Percentiles rank a stretch among this genome's conserved stretches.
Conservation (phyloP, 192 early-diverging fungal genomes). For the Podila horticola region DNA sequence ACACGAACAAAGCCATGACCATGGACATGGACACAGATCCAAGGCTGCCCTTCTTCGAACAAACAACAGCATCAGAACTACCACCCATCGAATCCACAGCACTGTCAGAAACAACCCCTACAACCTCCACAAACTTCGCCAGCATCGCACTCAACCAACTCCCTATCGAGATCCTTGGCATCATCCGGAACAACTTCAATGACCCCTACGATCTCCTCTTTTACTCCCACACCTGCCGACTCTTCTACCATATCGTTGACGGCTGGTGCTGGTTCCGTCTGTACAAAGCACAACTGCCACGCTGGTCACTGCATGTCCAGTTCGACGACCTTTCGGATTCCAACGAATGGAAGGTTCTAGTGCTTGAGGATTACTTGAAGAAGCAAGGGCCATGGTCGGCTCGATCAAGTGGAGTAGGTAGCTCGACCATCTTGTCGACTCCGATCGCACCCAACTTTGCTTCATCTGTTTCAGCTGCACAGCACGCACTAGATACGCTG, state of each 20-base stretch:
- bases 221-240: constrained; percentile 13
- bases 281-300: background rate
- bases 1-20: too few species aligned
- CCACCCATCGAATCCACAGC: background rate
- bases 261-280: constrained; percentile 2
- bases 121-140: background rate
- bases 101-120: too few species aligned
- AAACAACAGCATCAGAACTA: background rate
- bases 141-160: background rate
- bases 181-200: background rate
- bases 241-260: background rate
- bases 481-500: too few species aligned
- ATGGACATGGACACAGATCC: too few species aligned
- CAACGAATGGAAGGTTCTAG: constrained; percentile 13
- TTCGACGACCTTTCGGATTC: constrained; percentile 4
- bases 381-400: background rate
- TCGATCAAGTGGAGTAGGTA: too few species aligned
- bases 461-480: too few species aligned
- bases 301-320: background rate
- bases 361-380: constrained; percentile 9
- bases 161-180: constrained; percentile 7
- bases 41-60: background rate
- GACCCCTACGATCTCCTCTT: background rate
- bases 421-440: too few species aligned
- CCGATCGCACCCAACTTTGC: too few species aligned